phyloP scores from a whole-genome alignment of 140 eudicot genomes.

The Erigeron philadelphicus region DNA sequence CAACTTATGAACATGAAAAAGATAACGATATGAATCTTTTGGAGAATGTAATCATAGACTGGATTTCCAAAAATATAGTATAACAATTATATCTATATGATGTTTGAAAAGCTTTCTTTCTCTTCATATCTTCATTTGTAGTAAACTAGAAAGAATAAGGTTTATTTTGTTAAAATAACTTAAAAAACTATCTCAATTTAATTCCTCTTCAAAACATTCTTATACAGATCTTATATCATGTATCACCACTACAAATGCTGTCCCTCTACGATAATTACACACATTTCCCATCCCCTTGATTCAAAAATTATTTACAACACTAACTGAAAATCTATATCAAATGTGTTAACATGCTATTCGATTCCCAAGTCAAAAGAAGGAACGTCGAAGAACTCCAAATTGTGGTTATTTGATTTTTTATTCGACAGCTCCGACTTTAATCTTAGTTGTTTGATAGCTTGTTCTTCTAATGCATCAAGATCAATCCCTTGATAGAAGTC shows the following conservation, averaged over 20 bases:
- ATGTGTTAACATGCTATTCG: slow-evolving; percentile 26
- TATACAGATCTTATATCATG: neutral
- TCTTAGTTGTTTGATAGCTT: slow-evolving; percentile 57
- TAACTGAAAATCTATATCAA: neutral
- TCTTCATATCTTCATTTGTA: no score
- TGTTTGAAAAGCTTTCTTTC: no score
- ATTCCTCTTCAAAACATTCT: no score
- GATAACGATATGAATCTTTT: no score
- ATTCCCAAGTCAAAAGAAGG: slow-evolving; percentile 90
- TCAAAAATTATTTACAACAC: slow-evolving; percentile 18
- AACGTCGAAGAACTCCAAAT: slow-evolving; percentile 29
- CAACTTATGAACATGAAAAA: no score
- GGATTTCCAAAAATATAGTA: no score
- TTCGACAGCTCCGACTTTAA: slow-evolving; percentile 35
- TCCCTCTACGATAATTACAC: slow-evolving; percentile 4
- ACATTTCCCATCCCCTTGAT: neutral
- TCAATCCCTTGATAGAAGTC: slow-evolving; percentile 62
- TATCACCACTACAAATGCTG: neutral
- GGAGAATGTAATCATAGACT: no score
- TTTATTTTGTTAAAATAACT: no score
- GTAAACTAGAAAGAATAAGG: no score
- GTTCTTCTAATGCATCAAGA: slow-evolving; percentile 87
- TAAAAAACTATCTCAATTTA: no score
- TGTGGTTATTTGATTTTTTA: slow-evolving; percentile 24
- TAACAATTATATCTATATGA: no score